Base-by-base conservation (phyloP, 345 rosid genomes). In the Salix koriyanagi region DNA sequence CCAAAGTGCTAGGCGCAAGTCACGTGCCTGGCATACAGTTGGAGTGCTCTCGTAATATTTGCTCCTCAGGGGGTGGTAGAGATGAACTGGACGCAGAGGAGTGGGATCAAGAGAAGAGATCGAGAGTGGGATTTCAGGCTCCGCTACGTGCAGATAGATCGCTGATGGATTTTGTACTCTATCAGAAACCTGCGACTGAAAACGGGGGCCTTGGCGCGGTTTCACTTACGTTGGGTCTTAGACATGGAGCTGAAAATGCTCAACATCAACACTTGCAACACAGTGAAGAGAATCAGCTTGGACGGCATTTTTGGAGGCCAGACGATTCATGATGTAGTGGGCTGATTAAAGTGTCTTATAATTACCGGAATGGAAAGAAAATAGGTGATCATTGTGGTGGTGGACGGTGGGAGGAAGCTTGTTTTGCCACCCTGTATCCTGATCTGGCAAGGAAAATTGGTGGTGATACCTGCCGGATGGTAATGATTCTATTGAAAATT, bases 211-310 rank as follows among this genome's bases (percentile, higher is more conserved):
- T 75, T 1, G 89, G 89, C 10, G 81, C 88, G 0, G 92, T 90
- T 61, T 89, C 92, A 4, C 85, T 89, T 9, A 87, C 92, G 0
- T 67, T 90, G 60, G 94, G 92, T 2, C 89, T 90, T 1, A 77
- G 85, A 81, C 91, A 89, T 5, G 84, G 80, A 25, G 85, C 79
- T n/a, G 92, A 89, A 25, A 86, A 65, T 46, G 83, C 79, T 11
- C 85, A 79, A 1, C 87, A 80, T 26, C 81, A 79, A 44, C 78
- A 77, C 14, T 21, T 44, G 54, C 86, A 83, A 7, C 78, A 46
- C 12, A 90, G 76, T 14, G 87, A 30, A 30, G 32, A 82, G 36
- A 78, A 85, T 77, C 86, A 80, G 48, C 88, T 83, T 42, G 52
- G 80, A 76, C 76, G 65, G 76, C 87, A 75, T 44, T 84, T 9